These are phyloP conservation scores for Cucumis cinereus DNA, from an alignment of 306 rosid genomes.

Conservation along the genomic window DNA sequence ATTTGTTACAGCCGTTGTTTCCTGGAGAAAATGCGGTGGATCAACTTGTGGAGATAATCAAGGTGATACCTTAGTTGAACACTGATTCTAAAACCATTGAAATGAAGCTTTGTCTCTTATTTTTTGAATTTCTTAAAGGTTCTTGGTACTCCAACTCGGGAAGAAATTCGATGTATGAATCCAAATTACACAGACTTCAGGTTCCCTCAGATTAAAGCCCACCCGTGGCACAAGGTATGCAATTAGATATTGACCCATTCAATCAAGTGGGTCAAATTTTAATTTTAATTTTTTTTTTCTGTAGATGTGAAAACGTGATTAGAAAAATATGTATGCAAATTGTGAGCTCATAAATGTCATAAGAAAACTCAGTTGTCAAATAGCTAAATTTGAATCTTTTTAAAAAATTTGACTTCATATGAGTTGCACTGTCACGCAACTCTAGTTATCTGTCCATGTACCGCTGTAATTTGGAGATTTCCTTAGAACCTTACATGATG, in stretches of 20 bases:
- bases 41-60: conserved; percentile 95
- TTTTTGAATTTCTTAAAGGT: conserved; percentile 36
- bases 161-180: conserved; percentile 97
- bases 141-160: conserved; percentile 96
- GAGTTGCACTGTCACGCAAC: background rate
- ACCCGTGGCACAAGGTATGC: conserved; percentile 97
- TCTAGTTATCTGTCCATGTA: background rate
- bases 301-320: background rate
- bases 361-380: background rate
- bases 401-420: background rate
- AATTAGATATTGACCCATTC: background rate
- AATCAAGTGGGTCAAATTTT: background rate
- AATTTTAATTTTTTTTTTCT: background rate
- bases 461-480: background rate
- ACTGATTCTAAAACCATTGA: background rate
- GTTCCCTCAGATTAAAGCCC: conserved; percentile 94
- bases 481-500: background rate
- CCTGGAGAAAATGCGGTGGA: conserved; percentile 94
- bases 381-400: background rate
- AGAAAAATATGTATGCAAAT: background rate
- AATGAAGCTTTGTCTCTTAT: background rate
- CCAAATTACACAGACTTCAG: conserved; percentile 82
- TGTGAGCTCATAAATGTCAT: background rate
- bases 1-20: conserved; percentile 61
- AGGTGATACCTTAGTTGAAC: conserved; percentile 34